phyloP scores from a whole-genome alignment of 768 basidiomycete genomes.

The Suillus subaureus region DNA sequence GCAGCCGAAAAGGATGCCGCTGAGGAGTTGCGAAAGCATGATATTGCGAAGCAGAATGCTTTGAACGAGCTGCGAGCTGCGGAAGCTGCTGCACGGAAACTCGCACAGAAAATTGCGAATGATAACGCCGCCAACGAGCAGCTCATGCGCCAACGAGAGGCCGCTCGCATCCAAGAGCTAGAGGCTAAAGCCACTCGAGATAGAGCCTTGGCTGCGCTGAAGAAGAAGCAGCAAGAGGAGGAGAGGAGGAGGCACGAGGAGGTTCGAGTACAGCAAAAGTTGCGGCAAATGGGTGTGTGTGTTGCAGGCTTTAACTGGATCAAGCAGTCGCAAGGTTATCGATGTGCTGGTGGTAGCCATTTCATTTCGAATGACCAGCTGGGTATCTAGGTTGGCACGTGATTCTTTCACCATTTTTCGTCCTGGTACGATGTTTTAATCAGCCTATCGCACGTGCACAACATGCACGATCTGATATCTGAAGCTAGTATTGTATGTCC shows the following conservation, averaged over 20 bases:
- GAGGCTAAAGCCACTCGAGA: slow-evolving; percentile 26
- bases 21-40: slow-evolving; percentile 21
- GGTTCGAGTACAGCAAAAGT: slow-evolving; percentile 38
- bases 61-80: slow-evolving; percentile 18
- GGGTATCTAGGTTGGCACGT: slow-evolving; percentile 13
- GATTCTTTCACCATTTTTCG: too few relatives aligned
- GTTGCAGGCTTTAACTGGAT: slow-evolving; percentile 44
- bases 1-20: slow-evolving; percentile 20
- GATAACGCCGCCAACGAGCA: slow-evolving; percentile 62
- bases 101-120: slow-evolving; percentile 20
- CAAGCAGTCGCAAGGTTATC: slow-evolving; percentile 38
- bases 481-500: too few relatives aligned
- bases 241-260: slow-evolving; percentile 26
- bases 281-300: slow-evolving; percentile 53
- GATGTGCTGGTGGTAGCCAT: slow-evolving; percentile 44
- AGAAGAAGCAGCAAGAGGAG: slow-evolving; percentile 42
- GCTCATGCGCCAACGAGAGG: slow-evolving; percentile 48
- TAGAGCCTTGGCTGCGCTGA: slow-evolving; percentile 29
- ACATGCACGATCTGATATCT: too few relatives aligned
- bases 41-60: slow-evolving; percentile 21
- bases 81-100: slow-evolving; percentile 15
- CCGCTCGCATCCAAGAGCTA: slow-evolving; percentile 30
- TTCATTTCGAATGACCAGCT: slow-evolving; percentile 34
- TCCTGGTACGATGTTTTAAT: too few relatives aligned
- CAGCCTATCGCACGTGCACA: too few relatives aligned